Base-by-base conservation (phyloP, 139 green algal species). In the Medakamo hakoo region DNA sequence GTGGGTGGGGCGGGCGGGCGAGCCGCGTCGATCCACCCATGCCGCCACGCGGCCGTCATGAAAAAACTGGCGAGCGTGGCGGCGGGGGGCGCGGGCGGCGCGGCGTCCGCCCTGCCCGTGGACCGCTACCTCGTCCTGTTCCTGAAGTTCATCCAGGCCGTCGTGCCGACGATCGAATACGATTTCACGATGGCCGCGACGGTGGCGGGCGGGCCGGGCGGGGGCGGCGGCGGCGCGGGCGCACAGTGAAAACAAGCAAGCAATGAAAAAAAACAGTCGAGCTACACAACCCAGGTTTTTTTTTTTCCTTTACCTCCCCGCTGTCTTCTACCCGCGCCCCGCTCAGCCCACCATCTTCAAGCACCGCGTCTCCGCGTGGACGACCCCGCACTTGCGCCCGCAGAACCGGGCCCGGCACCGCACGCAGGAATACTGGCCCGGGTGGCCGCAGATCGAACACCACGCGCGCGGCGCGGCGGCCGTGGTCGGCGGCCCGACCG, bases 101-200 rank as follows among this genome's bases (percentile, higher is more conserved):
- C 25, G 20, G 30, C 49, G 4, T 9, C 4, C 28, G 25, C 26
- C 20, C 32, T 48, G 30, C 26, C 63, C 49, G 20, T 59, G 68
- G 78, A 90, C 40, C 40, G 84, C 63, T 96, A 96, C 71, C 69
- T 95, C 62, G 67, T 96, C 16, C 72, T 95, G 5, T 96, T 96
- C 74, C 78, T 96, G 4, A 96, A 96, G 76, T 96, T 96, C 71
- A 96, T 96, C 27, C 79, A 86, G 3, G 88, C 81, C 4, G 84
- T 96, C n/a, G 77, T 96, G 22, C 89, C 89, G 27, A 95, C 88
- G 3, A 95, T 96, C 24, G 80, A 95, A 76, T 95, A 93, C 57
- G 85, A 92, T 66, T 92, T 88, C 75, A 92, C 85, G 0, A 82
- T 89, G 84, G 74, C 73, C 0, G 77, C 84, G 0, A 21, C 9